Percentiles rank a stretch among this genome's conserved stretches.
Conservation (phyloP, 495 filamentous ascomycete species). For the Tuber umbilicatum region DNA sequence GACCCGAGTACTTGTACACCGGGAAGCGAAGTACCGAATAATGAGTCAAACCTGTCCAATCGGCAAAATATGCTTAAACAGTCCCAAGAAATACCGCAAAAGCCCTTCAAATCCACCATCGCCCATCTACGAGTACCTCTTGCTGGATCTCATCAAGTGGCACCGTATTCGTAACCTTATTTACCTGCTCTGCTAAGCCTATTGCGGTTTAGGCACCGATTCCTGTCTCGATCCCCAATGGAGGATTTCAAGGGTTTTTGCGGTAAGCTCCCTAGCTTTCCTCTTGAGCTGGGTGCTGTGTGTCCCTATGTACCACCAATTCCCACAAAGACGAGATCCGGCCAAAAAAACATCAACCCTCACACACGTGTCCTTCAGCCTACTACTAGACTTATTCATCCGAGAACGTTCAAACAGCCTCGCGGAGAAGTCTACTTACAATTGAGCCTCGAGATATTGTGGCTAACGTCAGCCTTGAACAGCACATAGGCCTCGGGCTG, state of each 20-base stretch:
- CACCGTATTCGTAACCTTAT: too few relatives aligned
- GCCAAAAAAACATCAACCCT: background rate
- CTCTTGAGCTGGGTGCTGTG: background rate
- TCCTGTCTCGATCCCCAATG: too few relatives aligned
- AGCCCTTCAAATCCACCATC: too few relatives aligned
- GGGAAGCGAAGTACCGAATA: background rate
- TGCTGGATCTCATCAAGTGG: too few relatives aligned
- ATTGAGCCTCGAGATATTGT: background rate
- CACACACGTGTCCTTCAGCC: background rate
- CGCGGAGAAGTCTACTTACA: background rate
- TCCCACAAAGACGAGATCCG: background rate
- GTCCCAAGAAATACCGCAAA: background rate
- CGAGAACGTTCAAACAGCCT: background rate
- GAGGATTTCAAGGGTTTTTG: too few relatives aligned
- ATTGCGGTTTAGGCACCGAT: too few relatives aligned
- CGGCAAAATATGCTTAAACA: background rate
- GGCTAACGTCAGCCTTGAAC: background rate
- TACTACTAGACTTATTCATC: background rate
- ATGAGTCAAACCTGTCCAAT: background rate
- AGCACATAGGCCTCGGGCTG: background rate
- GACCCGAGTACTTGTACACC: background rate
- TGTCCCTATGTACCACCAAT: background rate
- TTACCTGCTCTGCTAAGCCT: too few relatives aligned
- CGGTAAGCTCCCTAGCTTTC: background rate
- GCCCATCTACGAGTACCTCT: too few relatives aligned